These are phyloP conservation scores for Cubamyces sp. DNA, from an alignment of 768 basidiomycete genomes.

Conservation along the genomic window DNA sequence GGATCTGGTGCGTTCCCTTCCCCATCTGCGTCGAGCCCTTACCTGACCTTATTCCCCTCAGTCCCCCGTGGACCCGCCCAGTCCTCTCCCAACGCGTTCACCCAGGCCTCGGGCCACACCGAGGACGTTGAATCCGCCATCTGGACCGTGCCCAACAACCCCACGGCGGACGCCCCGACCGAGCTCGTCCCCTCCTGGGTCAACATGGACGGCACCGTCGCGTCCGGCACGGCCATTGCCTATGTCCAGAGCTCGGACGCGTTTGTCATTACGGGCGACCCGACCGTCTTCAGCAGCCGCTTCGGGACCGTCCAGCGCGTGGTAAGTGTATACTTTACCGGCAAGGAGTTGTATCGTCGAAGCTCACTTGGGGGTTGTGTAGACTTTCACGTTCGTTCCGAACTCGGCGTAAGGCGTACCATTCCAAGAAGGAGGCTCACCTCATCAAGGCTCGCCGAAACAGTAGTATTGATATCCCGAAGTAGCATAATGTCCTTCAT, in stretches of 20 bases:
- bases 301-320: conserved; percentile 1
- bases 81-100: conserved; percentile 24
- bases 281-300: neutral
- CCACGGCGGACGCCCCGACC: neutral
- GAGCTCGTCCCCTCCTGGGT: conserved; percentile 26
- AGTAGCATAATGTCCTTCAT: no score
- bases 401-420: no score
- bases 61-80: conserved; percentile 15
- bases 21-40: neutral
- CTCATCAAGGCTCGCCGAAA: no score
- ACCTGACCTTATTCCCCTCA: neutral
- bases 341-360: neutral
- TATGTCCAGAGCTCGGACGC: conserved; percentile 1
- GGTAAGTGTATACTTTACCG: neutral
- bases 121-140: conserved; percentile 29
- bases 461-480: no score
- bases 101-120: conserved; percentile 15
- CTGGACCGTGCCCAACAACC: conserved; percentile 22
- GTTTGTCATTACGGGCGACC: conserved; percentile 14
- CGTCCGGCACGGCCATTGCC: conserved; percentile 3
- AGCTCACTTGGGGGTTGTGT: neutral
- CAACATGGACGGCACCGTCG: conserved; percentile 25
- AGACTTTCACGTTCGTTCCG: conserved; percentile 8
- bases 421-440: no score
- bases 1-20: conserved; percentile 13